Evolutionary conservation across 2,329 filamentous ascomycete genomes (phyloP).

Genomic region (Fusarium longipes): DNA sequence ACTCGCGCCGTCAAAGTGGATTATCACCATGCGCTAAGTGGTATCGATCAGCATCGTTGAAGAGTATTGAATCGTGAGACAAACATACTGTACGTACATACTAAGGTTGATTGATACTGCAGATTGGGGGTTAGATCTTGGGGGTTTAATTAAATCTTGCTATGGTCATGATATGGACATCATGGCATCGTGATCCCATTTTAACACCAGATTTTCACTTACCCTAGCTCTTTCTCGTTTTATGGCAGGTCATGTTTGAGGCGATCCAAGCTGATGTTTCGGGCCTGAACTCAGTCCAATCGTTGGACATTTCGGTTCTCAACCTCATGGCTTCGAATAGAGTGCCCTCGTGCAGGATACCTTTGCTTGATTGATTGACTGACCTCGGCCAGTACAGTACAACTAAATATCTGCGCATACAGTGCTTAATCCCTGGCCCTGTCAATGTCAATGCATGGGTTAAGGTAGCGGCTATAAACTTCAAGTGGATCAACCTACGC

Average conservation of each 20-base stretch:
- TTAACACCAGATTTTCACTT: constrained; percentile 25
- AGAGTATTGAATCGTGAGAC: constrained; percentile 5
- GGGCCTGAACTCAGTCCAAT: constrained; percentile 9
- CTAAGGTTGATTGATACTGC: neutral
- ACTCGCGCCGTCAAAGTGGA: constrained; percentile 17
- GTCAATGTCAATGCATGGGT: constrained; percentile 21
- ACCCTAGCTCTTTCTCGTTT: neutral
- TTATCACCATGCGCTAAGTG: constrained; percentile 6
- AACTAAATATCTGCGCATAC: constrained; percentile 7
- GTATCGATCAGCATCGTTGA: constrained; percentile 31
- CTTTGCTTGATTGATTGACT: constrained; percentile 32
- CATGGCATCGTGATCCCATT: constrained; percentile 27
- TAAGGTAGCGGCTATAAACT: constrained; percentile 28
- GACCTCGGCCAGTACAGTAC: constrained; percentile 21
- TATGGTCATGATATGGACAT: constrained; percentile 1
- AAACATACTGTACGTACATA: neutral
- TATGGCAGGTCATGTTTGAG: constrained; percentile 21
- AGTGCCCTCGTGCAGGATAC: constrained; percentile 34
- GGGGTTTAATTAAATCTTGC: constrained; percentile 3
- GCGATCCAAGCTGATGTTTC: constrained; percentile 14
- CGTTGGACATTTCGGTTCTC: constrained; percentile 18
- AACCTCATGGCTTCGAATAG: constrained; percentile 19
- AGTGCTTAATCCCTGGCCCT: constrained; percentile 19
- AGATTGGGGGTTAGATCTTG: constrained; percentile 15
- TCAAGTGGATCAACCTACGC: constrained; percentile 28